A percentile compares a stretch with the other conserved stretches of the same genome.
phyloP scores from a whole-genome alignment of 768 basidiomycete species.

The Daedaleopsis nitida region DNA sequence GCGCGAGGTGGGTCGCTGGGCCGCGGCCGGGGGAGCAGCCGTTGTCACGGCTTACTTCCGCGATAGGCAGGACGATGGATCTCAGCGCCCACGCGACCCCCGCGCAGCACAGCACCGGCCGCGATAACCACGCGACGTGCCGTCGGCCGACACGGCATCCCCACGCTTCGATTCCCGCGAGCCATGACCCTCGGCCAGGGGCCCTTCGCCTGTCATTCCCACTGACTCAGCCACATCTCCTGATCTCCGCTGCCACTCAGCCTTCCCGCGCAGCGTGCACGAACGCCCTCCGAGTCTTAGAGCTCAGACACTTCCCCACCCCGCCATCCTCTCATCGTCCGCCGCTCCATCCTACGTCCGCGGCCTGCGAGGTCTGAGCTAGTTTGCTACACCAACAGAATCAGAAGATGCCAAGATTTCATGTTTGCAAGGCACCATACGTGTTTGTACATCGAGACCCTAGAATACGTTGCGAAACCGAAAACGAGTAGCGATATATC shows the following conservation, averaged over 20 bases:
- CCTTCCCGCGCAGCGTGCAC: neutral
- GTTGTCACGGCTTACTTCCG: constrained; percentile 16
- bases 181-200: constrained; percentile 5
- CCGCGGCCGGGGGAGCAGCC: neutral
- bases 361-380: too few relatives aligned
- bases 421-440: neutral
- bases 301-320: too few relatives aligned
- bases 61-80: constrained; percentile 14
- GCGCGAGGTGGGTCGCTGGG: neutral
- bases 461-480: neutral
- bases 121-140: constrained; percentile 11
- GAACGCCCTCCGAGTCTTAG: too few relatives aligned
- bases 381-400: too few relatives aligned
- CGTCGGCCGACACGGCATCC: constrained; percentile 7
- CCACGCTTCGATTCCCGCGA: constrained; percentile 16
- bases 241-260: neutral
- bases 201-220: constrained; percentile 5
- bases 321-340: too few relatives aligned
- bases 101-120: constrained; percentile 13
- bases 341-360: neutral
- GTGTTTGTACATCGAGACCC: neutral
- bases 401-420: neutral
- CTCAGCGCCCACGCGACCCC: constrained; percentile 6
- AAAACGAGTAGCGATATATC: constrained; percentile 22
- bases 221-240: constrained; percentile 4